Percentiles rank a stretch among this genome's conserved stretches.
phyloP scores from a whole-genome alignment of 2,329 filamentous ascomycete species.

The Ambrosiella cleistominuta region DNA sequence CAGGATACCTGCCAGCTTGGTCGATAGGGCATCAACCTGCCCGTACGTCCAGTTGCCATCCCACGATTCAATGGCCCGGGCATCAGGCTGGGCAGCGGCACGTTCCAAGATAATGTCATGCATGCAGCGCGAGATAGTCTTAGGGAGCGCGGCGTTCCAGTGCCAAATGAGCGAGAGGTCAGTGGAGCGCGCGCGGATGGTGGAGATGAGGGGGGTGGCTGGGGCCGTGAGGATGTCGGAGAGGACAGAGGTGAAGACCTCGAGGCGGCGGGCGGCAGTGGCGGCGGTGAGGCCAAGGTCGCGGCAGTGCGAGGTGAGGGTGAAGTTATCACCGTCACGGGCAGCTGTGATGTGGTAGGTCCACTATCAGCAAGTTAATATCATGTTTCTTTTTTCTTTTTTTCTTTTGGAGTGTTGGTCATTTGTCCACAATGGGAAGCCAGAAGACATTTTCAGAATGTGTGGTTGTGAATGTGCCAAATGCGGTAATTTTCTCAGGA shows the following conservation, averaged over 20 bases:
- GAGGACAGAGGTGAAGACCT: slow-evolving; percentile 15
- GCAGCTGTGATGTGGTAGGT: slow-evolving; percentile 15
- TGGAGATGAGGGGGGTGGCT: slow-evolving; percentile 4
- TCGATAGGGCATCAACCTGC: slow-evolving; percentile 27
- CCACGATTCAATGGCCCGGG: slow-evolving; percentile 31
- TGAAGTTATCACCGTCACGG: slow-evolving; percentile 11
- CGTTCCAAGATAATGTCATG: slow-evolving; percentile 29
- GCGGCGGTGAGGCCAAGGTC: slow-evolving; percentile 13
- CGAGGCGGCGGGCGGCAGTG: slow-evolving; percentile 14
- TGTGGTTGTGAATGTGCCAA: no score
- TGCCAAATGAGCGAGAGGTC: slow-evolving; percentile 29
- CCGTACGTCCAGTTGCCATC: slow-evolving; percentile 30
- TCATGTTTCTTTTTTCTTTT: no score
- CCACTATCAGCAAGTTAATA: slow-evolving; percentile 13
- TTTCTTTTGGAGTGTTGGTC: no score
- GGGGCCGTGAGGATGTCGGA: slow-evolving; percentile 12
- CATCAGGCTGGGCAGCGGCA: slow-evolving; percentile 21
- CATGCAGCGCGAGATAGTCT: slow-evolving; percentile 25
- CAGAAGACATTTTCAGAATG: no score
- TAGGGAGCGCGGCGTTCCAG: slow-evolving; percentile 28
- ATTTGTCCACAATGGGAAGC: no score
- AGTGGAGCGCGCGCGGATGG: slow-evolving; percentile 14
- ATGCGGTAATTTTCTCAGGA: no score
- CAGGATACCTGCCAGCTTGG: slow-evolving; percentile 25
- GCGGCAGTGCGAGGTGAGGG: slow-evolving; percentile 14